Evolutionary conservation across 306 rosid genomes (phyloP), one percentile per base, ranked within the genome.

Genomic region (Cyamopsis tetragonoloba): DNA sequence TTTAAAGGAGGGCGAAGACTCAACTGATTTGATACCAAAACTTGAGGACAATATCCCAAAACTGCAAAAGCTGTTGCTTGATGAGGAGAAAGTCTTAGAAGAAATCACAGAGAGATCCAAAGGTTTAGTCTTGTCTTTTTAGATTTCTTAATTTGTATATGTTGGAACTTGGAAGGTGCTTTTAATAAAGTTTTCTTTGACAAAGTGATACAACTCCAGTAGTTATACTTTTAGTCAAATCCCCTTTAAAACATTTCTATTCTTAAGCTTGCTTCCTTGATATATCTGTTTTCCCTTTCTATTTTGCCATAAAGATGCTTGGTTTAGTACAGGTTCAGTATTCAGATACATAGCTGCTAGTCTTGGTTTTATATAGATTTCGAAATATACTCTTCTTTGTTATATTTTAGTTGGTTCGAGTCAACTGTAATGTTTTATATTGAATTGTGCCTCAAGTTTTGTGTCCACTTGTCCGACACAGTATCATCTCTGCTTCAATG

Each of bases 21-120:
- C 98, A 6, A 79, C 78, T 57, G 69, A 77, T 61, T 27, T 88
- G 81, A 88, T 93, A 74, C 98, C 98, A 0, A 79, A 84, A 72
- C 90, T 88, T 70, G 97, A 89, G 81, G 86, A 80, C 34, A 80
- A 64, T 44, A 77, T 90, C 66, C 97, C 98, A 10, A 75, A 83
- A 72, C 63, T 85, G 73, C 99, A 93, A 75, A 86, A 90, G 19
- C 54, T 71, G 77, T 87, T 93, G 71, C 67, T 78, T 10, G 87
- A 93, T 24, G 96, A 89, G 77, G 97, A 93, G 63, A 90, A 75
- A 70, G 42, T 86, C 72, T 77, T 93, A 43, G 99, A 93, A 77
- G 99, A 85, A 69, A 80, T 89, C 70, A 82, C 78, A 48, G 97
- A 90, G 70, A 81, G 70, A 39, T 84, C 96, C 34, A 90, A 88